Conservation (phyloP, 345 rosid species). For the Punica granatum region DNA sequence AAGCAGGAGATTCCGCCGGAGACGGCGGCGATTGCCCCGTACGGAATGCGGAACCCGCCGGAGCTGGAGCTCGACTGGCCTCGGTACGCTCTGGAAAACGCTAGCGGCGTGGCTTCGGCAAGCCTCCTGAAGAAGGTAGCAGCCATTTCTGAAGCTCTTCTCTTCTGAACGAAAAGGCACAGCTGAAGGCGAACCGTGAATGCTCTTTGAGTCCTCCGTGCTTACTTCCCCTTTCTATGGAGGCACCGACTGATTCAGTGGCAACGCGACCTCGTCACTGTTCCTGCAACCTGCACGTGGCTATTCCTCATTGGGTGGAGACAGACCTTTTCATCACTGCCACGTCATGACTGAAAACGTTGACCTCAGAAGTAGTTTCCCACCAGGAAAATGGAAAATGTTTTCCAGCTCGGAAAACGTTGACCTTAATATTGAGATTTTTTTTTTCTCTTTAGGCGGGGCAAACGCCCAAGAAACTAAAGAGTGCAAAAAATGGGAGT, state of each 20-base stretch:
- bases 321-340: no score
- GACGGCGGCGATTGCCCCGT: slow-evolving; percentile 66
- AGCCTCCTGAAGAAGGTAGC: slow-evolving; percentile 13
- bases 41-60: slow-evolving; percentile 39
- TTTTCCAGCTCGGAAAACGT: no score
- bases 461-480: no score
- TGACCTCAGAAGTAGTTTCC: no score
- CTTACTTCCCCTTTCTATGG: not conserved
- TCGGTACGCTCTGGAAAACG: slow-evolving; percentile 23
- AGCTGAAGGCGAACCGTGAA: not conserved
- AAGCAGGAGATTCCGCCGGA: slow-evolving; percentile 75
- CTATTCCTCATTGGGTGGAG: not conserved
- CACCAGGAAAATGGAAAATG: no score
- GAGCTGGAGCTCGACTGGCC: slow-evolving; percentile 33
- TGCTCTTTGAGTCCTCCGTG: no score
- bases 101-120: slow-evolving; percentile 6
- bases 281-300: not conserved
- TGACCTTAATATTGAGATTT: no score
- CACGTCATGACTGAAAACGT: no score
- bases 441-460: no score
- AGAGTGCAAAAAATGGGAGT: no score
- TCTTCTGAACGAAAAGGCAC: no score
- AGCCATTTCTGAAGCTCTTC: not conserved
- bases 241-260: not conserved
- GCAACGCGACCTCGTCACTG: not conserved